Percentiles rank a stretch among this genome's conserved stretches.
Conservation (phyloP, 148 eudicot genomes). For the Suaeda aralocaspica region DNA sequence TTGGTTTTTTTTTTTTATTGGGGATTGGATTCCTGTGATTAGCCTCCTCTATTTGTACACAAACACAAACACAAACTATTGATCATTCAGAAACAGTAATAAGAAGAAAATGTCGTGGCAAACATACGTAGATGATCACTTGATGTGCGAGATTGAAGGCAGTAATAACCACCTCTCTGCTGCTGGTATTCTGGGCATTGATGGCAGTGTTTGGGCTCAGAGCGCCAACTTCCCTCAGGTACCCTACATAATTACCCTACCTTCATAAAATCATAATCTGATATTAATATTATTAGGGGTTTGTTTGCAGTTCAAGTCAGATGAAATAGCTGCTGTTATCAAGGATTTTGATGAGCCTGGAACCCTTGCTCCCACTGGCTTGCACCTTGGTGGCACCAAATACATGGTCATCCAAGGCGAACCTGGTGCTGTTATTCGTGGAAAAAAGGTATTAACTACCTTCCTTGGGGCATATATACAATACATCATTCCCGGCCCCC, state of each 20-base stretch:
- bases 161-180: constrained; percentile 29
- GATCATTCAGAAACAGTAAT: no score
- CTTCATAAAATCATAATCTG: no score
- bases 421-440: constrained; percentile 56
- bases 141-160: constrained; percentile 51
- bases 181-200: constrained; percentile 52
- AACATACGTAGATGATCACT: constrained; percentile 49
- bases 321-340: constrained; percentile 27
- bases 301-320: constrained; percentile 22
- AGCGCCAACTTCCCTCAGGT: constrained; percentile 50
- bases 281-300: neutral
- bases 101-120: constrained; percentile 45
- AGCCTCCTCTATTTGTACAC: constrained; percentile 3
- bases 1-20: neutral
- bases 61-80: no score
- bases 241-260: neutral
- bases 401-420: constrained; percentile 75
- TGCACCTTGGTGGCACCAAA: constrained; percentile 51
- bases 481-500: no score
- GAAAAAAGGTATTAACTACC: constrained; percentile 53
- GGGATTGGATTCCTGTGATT: no score
- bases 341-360: constrained; percentile 56
- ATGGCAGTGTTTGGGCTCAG: constrained; percentile 52
- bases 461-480: no score
- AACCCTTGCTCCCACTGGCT: constrained; percentile 64